phyloP scores from a whole-genome alignment of 495 filamentous ascomycete species.

The Xylaria nigripes region DNA sequence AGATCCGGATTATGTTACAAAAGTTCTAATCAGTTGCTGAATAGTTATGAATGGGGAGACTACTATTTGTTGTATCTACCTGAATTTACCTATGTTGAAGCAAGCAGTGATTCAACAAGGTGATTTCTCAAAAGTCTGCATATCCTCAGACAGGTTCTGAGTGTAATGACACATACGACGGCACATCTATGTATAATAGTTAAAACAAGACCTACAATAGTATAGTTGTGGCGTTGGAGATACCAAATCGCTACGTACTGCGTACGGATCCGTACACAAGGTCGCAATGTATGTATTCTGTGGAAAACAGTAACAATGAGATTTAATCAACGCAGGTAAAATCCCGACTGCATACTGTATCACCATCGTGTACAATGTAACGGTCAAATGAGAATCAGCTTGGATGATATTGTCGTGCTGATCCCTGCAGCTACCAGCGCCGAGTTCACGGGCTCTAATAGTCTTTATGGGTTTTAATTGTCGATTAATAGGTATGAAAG shows the following conservation, averaged over 20 bases:
- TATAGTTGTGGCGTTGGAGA: not conserved
- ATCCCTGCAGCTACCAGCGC: not conserved
- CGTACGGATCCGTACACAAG: too few relatives aligned
- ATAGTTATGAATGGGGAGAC: too few relatives aligned
- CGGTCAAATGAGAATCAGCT: not conserved
- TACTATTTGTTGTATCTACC: too few relatives aligned
- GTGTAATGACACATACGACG: too few relatives aligned
- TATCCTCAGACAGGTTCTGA: too few relatives aligned
- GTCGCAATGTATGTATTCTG: too few relatives aligned
- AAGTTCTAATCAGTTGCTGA: too few relatives aligned
- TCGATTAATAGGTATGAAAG: not conserved
- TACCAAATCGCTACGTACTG: not conserved
- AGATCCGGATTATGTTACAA: too few relatives aligned
- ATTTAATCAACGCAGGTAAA: not conserved
- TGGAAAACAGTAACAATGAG: not conserved
- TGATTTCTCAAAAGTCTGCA: not conserved
- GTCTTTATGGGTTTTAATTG: conserved; percentile 1
- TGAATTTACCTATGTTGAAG: too few relatives aligned
- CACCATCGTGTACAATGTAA: not conserved
- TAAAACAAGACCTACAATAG: too few relatives aligned
- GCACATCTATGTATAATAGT: too few relatives aligned
- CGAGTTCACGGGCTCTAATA: conserved; percentile 10
- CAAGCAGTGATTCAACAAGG: not conserved
- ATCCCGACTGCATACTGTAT: too few relatives aligned
- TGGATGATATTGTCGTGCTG: not conserved